Evolutionary conservation across 2,329 filamentous ascomycete species (phyloP).

Genomic region (Penicillium brevicompactum): DNA sequence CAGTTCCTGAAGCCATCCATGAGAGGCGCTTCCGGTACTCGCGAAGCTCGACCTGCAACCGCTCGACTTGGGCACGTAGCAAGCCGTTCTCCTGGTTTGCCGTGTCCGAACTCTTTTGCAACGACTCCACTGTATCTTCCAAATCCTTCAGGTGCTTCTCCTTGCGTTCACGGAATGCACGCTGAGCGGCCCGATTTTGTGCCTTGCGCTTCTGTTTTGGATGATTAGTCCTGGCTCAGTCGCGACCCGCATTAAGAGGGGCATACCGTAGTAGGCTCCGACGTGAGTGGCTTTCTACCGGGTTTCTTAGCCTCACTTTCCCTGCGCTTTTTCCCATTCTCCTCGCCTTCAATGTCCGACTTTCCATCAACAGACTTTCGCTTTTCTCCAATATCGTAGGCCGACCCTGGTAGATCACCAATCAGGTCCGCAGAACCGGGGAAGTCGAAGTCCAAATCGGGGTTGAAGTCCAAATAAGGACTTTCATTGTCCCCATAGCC

Average conservation of each 20-base stretch:
- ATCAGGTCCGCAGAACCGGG: conserved; percentile 69
- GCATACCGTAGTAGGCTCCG: conserved; percentile 91
- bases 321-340: conserved; percentile 66
- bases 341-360: conserved; percentile 67
- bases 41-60: conserved; percentile 78
- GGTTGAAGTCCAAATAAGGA: conserved; percentile 80
- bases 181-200: conserved; percentile 88
- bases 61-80: conserved; percentile 84
- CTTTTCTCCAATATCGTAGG: conserved; percentile 62
- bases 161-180: conserved; percentile 92
- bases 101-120: conserved; percentile 79
- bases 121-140: conserved; percentile 60
- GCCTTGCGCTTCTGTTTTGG: conserved; percentile 66
- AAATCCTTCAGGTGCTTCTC: conserved; percentile 68
- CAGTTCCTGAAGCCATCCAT: conserved; percentile 55
- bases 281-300: conserved; percentile 91
- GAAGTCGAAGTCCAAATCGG: conserved; percentile 75
- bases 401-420: conserved; percentile 65
- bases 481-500: conserved; percentile 66
- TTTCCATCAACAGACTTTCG: conserved; percentile 54
- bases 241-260: neutral
- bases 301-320: conserved; percentile 92
- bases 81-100: conserved; percentile 83
- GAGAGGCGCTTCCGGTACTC: conserved; percentile 89
- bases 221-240: conserved; percentile 22